These are phyloP conservation scores for Eimeria falciformis DNA, from an alignment of 169 alveolate species.

Conservation along the genomic window DNA sequence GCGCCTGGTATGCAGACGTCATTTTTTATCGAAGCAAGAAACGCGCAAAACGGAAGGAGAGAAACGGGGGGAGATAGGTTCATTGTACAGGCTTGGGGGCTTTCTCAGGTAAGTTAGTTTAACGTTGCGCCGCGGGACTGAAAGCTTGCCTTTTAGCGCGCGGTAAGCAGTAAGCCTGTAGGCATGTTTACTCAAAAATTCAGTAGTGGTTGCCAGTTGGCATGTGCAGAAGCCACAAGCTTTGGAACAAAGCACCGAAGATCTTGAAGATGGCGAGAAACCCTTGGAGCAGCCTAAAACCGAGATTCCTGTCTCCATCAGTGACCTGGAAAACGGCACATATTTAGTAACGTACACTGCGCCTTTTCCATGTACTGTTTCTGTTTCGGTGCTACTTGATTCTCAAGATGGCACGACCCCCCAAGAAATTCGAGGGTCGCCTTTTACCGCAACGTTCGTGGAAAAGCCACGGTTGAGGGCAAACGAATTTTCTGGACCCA, in stretches of 20 bases:
- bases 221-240: background rate
- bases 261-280: background rate
- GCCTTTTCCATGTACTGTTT: slow-evolving; percentile 82
- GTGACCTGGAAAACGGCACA: slow-evolving; percentile 82
- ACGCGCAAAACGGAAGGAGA: slow-evolving; percentile 93
- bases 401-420: slow-evolving; percentile 84
- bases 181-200: too few species aligned
- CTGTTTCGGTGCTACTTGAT: slow-evolving; percentile 92
- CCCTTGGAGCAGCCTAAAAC: slow-evolving; percentile 48
- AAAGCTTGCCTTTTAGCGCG: too few species aligned
- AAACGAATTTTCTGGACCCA: slow-evolving; percentile 92
- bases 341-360: slow-evolving; percentile 84
- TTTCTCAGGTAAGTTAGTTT: slow-evolving; percentile 49
- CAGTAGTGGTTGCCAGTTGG: background rate
- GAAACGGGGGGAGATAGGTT: slow-evolving; percentile 95
- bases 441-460: slow-evolving; percentile 87
- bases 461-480: slow-evolving; percentile 86
- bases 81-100: slow-evolving; percentile 66
- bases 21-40: slow-evolving; percentile 93
- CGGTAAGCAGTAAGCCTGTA: too few species aligned
- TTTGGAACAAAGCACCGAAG: background rate
- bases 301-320: slow-evolving; percentile 46
- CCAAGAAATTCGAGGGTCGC: slow-evolving; percentile 94
- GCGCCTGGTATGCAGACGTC: slow-evolving; percentile 88
- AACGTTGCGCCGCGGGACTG: too few species aligned